Evolutionary conservation across 257 asterid genomes (phyloP).

Genomic region (Jacaranda copaia): DNA sequence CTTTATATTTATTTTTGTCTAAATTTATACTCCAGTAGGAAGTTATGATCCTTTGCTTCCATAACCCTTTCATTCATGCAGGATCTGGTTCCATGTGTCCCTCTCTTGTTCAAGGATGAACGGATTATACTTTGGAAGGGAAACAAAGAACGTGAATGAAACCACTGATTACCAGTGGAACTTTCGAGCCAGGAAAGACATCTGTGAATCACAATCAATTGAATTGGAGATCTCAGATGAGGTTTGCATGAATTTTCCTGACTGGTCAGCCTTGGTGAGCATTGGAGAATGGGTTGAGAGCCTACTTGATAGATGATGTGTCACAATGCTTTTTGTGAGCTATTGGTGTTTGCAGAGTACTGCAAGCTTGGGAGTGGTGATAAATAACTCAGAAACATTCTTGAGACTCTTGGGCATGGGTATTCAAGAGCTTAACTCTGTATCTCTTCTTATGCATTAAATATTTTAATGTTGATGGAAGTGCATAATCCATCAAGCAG

Average conservation of each 20-base stretch:
- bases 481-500: neutral
- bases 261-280: no score
- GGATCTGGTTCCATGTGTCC: constrained; percentile 93
- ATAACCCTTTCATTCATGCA: constrained; percentile 35
- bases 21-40: neutral
- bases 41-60: constrained; percentile 1
- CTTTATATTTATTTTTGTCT: constrained; percentile 3
- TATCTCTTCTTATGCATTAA: neutral
- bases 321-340: neutral
- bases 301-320: no score
- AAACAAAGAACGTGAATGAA: constrained; percentile 40
- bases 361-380: neutral
- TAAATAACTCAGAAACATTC: neutral
- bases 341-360: neutral
- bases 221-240: neutral
- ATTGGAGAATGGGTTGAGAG: no score
- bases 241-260: neutral
- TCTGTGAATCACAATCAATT: neutral
- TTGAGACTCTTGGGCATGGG: neutral
- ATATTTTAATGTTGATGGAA: neutral
- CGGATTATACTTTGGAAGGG: constrained; percentile 87
- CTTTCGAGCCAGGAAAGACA: constrained; percentile 6
- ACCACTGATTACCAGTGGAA: neutral
- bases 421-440: neutral
- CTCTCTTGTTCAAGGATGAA: constrained; percentile 86